phyloP scores from a whole-genome alignment of 2,329 filamentous ascomycete genomes.

The Aspergillus amoenus region DNA sequence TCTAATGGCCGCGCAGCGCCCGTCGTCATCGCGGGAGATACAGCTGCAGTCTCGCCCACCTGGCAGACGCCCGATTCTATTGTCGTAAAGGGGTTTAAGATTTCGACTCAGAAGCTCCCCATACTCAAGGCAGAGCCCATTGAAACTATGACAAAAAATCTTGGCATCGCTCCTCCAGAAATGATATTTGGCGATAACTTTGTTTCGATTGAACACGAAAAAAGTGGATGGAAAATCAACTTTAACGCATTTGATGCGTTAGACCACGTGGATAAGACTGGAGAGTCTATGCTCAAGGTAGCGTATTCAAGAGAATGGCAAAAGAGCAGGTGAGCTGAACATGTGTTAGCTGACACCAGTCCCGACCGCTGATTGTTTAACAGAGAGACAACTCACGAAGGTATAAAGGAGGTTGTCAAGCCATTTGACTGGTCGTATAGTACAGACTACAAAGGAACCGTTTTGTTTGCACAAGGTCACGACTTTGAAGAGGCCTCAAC shows the following conservation, averaged over 20 bases:
- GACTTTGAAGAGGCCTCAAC: slow-evolving; percentile 48
- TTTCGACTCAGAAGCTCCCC: slow-evolving; percentile 84
- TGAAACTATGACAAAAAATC: slow-evolving; percentile 73
- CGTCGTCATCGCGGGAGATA: slow-evolving; percentile 34
- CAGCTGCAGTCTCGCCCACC: slow-evolving; percentile 56
- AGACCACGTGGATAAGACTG: slow-evolving; percentile 91
- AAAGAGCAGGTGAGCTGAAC: slow-evolving; percentile 54
- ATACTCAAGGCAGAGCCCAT: slow-evolving; percentile 92
- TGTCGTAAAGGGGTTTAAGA: slow-evolving; percentile 66
- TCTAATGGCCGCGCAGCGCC: slow-evolving; percentile 9
- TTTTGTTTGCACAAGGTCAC: slow-evolving; percentile 39
- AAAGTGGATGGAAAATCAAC: slow-evolving; percentile 71
- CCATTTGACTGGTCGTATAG: slow-evolving; percentile 99
- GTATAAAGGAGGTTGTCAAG: slow-evolving; percentile 90
- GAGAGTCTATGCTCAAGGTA: slow-evolving; percentile 85
- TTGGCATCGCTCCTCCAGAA: slow-evolving; percentile 88
- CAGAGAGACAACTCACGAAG: slow-evolving; percentile 76
- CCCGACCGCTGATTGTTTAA: slow-evolving; percentile 38
- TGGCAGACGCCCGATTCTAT: slow-evolving; percentile 54
- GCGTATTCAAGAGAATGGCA: slow-evolving; percentile 91
- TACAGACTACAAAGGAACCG: slow-evolving; percentile 78
- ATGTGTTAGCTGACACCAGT: neutral
- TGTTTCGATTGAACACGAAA: slow-evolving; percentile 70
- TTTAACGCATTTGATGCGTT: slow-evolving; percentile 88
- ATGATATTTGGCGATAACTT: slow-evolving; percentile 99